Conservation (phyloP, 169 alveolate genomes). For the Cryptosporidium andersoni region DNA sequence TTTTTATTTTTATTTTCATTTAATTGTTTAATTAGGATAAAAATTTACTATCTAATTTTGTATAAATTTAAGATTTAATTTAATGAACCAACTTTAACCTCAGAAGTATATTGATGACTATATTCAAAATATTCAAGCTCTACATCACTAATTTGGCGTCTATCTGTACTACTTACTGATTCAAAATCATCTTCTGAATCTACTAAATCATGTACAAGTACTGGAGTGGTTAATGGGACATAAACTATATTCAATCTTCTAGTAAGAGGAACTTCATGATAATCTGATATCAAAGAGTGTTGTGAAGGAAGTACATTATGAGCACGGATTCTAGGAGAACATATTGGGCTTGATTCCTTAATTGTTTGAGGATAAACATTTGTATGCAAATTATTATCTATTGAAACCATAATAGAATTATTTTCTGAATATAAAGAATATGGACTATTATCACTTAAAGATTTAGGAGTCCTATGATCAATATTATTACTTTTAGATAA, state of each 20-base stretch:
- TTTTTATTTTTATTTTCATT: too few relatives aligned
- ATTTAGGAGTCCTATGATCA: background rate
- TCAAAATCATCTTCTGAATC: slow-evolving; percentile 49
- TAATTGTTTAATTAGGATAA: too few relatives aligned
- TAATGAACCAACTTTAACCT: too few relatives aligned
- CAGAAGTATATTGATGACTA: too few relatives aligned
- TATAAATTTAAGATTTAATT: too few relatives aligned
- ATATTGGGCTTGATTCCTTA: slow-evolving; percentile 13
- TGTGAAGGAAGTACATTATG: background rate
- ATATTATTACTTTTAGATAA: background rate
- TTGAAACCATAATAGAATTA: too few relatives aligned
- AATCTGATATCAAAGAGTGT: background rate
- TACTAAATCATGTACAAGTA: slow-evolving; percentile 52
- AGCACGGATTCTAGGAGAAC: slow-evolving; percentile 65
- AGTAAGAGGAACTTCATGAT: slow-evolving; percentile 64
- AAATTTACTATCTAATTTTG: too few relatives aligned
- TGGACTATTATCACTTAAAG: background rate
- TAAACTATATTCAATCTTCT: slow-evolving; percentile 62
- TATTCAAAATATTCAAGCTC: slow-evolving; percentile 55
- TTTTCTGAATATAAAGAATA: too few relatives aligned
- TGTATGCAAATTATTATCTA: too few relatives aligned
- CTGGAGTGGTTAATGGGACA: slow-evolving; percentile 64
- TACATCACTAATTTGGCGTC: slow-evolving; percentile 40
- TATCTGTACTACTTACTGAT: slow-evolving; percentile 1
- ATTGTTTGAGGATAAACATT: too few relatives aligned